Base-by-base conservation (phyloP, 192 early-diverging fungal species). In the Rhizoclosmatium sp. region DNA sequence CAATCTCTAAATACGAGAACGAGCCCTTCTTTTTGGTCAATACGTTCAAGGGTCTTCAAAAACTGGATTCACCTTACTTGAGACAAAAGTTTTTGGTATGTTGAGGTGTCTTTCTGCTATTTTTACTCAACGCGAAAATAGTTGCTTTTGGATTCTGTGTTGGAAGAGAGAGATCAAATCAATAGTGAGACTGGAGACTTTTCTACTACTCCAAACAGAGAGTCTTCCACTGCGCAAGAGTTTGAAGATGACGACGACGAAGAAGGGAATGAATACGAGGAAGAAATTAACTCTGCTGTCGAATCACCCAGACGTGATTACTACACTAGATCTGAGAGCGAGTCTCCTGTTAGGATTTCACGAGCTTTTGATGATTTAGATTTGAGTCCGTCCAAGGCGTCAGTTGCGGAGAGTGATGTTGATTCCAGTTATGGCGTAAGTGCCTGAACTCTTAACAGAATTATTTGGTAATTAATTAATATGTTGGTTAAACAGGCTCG, bases 1-100 rank as follows among this genome's bases (percentile, higher is more conserved):
- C 78, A 1, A 84, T 87, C 31, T 81, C 82, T 3, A 47, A 70
- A 14, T 78, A 79, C 45, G 83, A 83, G 59, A 16, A 3, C 9
- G 81, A 85, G 60, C 85, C 85, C 9, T 83, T 81, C 65, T 87
- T 84, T 60, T 54, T 87, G 21, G 59, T 87, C 21, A 79, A 81
- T 51, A 39, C 82, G 12, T 84, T 87, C 71, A 77, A 69, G 44
- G 56, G 58, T n/a, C 75, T 81, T 46, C 76, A 66, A 45, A 82
- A 81, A 54, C 64, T 84, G 51, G 69, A 80, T 44, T 54, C 69
- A 14, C 39, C 66, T 44, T 81, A 81, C 44, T 58, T 66, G 71
- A 44, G 80, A 16, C 83, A 87, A 65, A 79, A 71, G 66, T 71
- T 87, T 31, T n/a, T 84, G 80, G 9, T 83, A 45, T 14, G 67